A percentile compares a stretch with the other conserved stretches of the same genome.
phyloP scores from a whole-genome alignment of 2,329 filamentous ascomycete genomes.

The Trichoderma lentiforme region DNA sequence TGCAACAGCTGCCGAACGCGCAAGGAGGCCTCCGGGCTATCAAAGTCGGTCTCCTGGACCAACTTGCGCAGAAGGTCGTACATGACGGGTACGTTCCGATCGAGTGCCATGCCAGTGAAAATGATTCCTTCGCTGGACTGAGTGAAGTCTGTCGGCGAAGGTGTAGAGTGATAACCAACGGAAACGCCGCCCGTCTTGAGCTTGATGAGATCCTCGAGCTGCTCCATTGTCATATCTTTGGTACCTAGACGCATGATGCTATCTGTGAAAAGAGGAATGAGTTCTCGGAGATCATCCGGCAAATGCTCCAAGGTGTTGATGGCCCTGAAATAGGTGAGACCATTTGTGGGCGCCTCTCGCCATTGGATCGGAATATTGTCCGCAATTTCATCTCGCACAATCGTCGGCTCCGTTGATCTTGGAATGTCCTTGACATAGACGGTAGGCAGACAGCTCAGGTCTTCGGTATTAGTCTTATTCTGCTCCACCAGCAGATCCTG shows the following conservation, averaged over 20 bases:
- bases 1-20: slow-evolving; percentile 86
- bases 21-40: slow-evolving; percentile 72
- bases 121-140: slow-evolving; percentile 76
- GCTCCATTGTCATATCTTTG: slow-evolving; percentile 82
- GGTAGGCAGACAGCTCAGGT: slow-evolving; percentile 83
- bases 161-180: slow-evolving; percentile 77
- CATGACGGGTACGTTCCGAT: slow-evolving; percentile 88
- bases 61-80: slow-evolving; percentile 78
- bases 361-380: slow-evolving; percentile 73
- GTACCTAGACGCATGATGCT: slow-evolving; percentile 92
- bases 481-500: slow-evolving; percentile 77
- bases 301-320: slow-evolving; percentile 76
- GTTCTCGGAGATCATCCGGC: slow-evolving; percentile 76
- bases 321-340: slow-evolving; percentile 91
- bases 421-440: slow-evolving; percentile 88
- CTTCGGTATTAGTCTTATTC: slow-evolving; percentile 77
- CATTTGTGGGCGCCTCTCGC: slow-evolving; percentile 91
- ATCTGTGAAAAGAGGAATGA: slow-evolving; percentile 88
- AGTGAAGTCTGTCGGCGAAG: slow-evolving; percentile 69
- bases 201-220: slow-evolving; percentile 93
- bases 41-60: slow-evolving; percentile 85
- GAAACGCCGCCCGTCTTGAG: slow-evolving; percentile 90
- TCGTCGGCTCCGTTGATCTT: slow-evolving; percentile 62
- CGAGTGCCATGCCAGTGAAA: slow-evolving; percentile 82
- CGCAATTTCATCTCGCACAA: slow-evolving; percentile 61